Conservation (phyloP, 208 protist species). For the Acanthamoeba sp. region DNA sequence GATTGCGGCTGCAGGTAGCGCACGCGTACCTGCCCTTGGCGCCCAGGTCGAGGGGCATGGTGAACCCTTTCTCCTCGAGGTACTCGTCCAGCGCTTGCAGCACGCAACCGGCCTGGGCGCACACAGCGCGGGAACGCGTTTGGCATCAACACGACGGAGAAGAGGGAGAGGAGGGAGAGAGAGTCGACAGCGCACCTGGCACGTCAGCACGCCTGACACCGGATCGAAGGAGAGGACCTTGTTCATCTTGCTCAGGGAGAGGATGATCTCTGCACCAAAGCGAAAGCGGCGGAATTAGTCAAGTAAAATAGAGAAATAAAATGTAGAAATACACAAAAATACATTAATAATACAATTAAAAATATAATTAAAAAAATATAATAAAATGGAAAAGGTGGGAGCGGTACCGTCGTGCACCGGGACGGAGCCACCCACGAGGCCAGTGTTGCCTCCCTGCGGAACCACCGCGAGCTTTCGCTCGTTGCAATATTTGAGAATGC, state of each 20-base stretch:
- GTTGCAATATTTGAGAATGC: slow-evolving; percentile 75
- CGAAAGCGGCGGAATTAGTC: too few species aligned
- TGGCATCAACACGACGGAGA: slow-evolving; percentile 72
- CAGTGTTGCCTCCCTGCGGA: slow-evolving; percentile 98
- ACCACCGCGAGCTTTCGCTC: slow-evolving; percentile 92
- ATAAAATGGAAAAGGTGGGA: neutral
- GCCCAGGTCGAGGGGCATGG: slow-evolving; percentile 96
- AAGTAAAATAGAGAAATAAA: too few species aligned
- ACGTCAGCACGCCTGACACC: slow-evolving; percentile 76
- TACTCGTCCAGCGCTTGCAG: slow-evolving; percentile 93
- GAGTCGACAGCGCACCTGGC: slow-evolving; percentile 43
- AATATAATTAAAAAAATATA: slow-evolving; percentile 43
- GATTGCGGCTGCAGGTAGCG: neutral
- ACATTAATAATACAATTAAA: neutral
- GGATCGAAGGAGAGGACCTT: slow-evolving; percentile 92
- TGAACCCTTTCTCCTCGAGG: slow-evolving; percentile 90
- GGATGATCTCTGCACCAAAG: slow-evolving; percentile 93
- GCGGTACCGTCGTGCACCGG: slow-evolving; percentile 60
- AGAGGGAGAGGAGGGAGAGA: slow-evolving; percentile 72
- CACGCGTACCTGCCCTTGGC: slow-evolving; percentile 93
- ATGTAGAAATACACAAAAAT: too few species aligned
- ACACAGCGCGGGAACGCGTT: neutral
- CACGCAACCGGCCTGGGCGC: slow-evolving; percentile 92
- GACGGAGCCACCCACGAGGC: slow-evolving; percentile 95
- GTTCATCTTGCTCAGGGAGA: slow-evolving; percentile 94